Evolutionary conservation across 768 basidiomycete species (phyloP).

Genomic region (Boletus eberwhitei): DNA sequence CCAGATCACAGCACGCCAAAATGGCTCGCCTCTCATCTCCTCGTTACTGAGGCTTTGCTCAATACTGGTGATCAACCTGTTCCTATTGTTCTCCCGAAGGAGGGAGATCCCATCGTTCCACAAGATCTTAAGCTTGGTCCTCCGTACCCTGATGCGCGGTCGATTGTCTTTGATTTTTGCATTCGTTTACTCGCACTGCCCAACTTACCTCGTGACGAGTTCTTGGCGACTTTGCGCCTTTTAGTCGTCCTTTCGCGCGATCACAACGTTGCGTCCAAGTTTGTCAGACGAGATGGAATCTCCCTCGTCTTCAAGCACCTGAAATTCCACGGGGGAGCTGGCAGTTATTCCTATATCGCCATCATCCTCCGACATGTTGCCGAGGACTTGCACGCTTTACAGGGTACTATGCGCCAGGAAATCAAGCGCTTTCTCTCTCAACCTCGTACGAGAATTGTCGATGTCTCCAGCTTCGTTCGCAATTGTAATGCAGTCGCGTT

Average conservation of each 20-base stretch:
- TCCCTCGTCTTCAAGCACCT: conserved; percentile 63
- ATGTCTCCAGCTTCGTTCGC: conserved; percentile 70
- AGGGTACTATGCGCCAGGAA: conserved; percentile 75
- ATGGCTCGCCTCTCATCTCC: conserved; percentile 85
- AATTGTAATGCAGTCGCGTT: conserved; percentile 76
- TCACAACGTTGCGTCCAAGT: conserved; percentile 56
- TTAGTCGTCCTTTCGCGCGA: conserved; percentile 84
- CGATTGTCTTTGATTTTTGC: conserved; percentile 72
- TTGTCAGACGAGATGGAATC: conserved; percentile 68
- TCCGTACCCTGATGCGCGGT: conserved; percentile 55
- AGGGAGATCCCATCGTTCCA: conserved; percentile 57
- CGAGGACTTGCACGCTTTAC: conserved; percentile 67
- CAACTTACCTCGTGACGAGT: conserved; percentile 71
- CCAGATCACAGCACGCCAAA: conserved; percentile 61
- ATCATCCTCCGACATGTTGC: conserved; percentile 90
- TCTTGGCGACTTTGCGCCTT: conserved; percentile 77
- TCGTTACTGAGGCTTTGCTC: conserved; percentile 83
- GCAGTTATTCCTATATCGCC: conserved; percentile 79
- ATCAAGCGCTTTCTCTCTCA: conserved; percentile 78
- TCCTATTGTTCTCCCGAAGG: conserved; percentile 61
- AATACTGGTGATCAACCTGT: conserved; percentile 72
- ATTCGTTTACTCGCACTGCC: conserved; percentile 64
- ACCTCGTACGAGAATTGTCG: conserved; percentile 64
- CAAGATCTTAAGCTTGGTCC: conserved; percentile 60
- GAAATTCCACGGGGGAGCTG: conserved; percentile 51